These are phyloP conservation scores for Wickerhamomyces queroliae DNA, from an alignment of 805 yeast species.

Conservation along the genomic window DNA sequence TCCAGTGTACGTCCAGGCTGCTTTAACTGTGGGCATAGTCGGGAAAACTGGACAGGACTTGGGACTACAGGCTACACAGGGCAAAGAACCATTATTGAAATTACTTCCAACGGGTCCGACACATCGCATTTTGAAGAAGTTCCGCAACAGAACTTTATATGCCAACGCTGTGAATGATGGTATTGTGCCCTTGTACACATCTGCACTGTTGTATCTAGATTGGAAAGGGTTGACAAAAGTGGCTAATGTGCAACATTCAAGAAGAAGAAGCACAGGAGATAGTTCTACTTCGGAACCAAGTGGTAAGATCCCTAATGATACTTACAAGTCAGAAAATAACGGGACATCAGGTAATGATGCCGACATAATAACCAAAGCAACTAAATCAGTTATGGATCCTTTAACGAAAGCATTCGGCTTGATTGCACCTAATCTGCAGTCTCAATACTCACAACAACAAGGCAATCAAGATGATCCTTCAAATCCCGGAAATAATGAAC, in stretches of 20 bases:
- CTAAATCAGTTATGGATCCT: constrained; percentile 30
- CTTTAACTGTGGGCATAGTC: constrained; percentile 66
- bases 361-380: constrained; percentile 14
- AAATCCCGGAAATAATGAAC: constrained; percentile 6
- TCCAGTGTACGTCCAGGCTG: constrained; percentile 66
- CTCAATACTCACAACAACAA: constrained; percentile 13
- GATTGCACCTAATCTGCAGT: constrained; percentile 30
- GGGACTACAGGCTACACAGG: constrained; percentile 44
- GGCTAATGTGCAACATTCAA: constrained; percentile 5
- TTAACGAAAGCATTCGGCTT: constrained; percentile 38
- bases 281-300: not conserved
- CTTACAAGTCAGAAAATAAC: not conserved
- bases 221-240: constrained; percentile 25
- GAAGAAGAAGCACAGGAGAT: not conserved
- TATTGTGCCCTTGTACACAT: constrained; percentile 72
- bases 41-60: constrained; percentile 81
- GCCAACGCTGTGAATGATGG: constrained; percentile 79
- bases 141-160: constrained; percentile 62
- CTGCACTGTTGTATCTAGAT: constrained; percentile 63
- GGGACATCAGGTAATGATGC: constrained; percentile 11
- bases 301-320: constrained; percentile 1
- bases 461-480: constrained; percentile 5
- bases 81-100: constrained; percentile 48
- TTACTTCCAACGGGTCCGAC: constrained; percentile 67
- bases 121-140: constrained; percentile 47